phyloP scores from a whole-genome alignment of 2,329 filamentous ascomycete genomes.

The Orbilia quercus region DNA sequence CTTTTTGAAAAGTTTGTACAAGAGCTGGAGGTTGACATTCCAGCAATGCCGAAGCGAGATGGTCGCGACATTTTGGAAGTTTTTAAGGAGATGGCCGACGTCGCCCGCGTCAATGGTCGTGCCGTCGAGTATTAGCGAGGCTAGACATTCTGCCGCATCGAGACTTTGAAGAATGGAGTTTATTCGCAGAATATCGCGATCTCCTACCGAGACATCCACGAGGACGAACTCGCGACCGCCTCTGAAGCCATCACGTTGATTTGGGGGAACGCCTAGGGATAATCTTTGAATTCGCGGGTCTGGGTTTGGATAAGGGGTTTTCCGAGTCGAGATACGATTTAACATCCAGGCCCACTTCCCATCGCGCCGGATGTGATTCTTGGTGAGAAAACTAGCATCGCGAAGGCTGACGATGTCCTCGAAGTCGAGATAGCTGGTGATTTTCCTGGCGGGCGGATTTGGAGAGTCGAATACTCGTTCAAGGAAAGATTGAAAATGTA shows the following conservation, averaged over 20 bases:
- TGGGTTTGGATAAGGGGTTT: conserved; percentile 28
- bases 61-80: conserved; percentile 32
- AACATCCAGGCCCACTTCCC: conserved; percentile 53
- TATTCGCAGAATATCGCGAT: conserved; percentile 38
- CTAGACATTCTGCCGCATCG: conserved; percentile 21
- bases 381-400: conserved; percentile 30
- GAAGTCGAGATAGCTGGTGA: conserved; percentile 48
- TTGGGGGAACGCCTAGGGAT: conserved; percentile 25
- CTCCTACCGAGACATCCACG: conserved; percentile 42
- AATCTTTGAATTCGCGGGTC: conserved; percentile 26
- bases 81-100: conserved; percentile 48
- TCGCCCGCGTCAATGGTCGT: conserved; percentile 46
- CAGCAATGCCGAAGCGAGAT: conserved; percentile 47
- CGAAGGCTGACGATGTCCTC: conserved; percentile 52
- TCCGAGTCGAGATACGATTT: conserved; percentile 29
- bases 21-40: conserved; percentile 50
- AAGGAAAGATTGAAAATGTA: conserved; percentile 26
- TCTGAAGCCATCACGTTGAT: conserved; percentile 27
- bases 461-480: conserved; percentile 44
- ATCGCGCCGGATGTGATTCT: conserved; percentile 27
- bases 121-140: conserved; percentile 42
- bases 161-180: conserved; percentile 28
- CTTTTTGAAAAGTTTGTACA: conserved; percentile 53
- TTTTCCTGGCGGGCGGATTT: conserved; percentile 38
- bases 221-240: conserved; percentile 43